These are phyloP conservation scores for Mycena belliarum DNA, from an alignment of 768 basidiomycete genomes.

Conservation along the genomic window DNA sequence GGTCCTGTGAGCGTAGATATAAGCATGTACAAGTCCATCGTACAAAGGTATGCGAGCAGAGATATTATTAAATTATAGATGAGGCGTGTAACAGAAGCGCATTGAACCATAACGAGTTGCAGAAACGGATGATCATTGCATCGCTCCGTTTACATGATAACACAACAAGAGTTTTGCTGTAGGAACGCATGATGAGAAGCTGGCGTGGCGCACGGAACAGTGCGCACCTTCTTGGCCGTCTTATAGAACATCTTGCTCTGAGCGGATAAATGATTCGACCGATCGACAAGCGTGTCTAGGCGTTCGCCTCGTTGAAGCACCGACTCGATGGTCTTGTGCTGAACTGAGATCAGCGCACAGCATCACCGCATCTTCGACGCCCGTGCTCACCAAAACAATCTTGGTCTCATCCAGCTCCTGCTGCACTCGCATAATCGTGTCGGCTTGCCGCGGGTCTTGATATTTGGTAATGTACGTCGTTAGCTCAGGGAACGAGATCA, in stretches of 20 bases:
- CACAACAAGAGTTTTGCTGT: slow-evolving; percentile 95
- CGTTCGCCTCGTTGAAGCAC: slow-evolving; percentile 96
- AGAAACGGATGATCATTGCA: slow-evolving; percentile 1
- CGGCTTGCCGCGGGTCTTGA: slow-evolving; percentile 95
- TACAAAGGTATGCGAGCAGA: slow-evolving; percentile 16
- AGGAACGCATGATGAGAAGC: slow-evolving; percentile 1
- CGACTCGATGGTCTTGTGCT: slow-evolving; percentile 99
- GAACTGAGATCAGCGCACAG: slow-evolving; percentile 2
- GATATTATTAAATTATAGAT: slow-evolving; percentile 17
- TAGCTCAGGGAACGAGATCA: slow-evolving; percentile 78
- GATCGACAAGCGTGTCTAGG: slow-evolving; percentile 92
- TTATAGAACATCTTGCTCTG: slow-evolving; percentile 99
- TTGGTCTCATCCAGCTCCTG: slow-evolving; percentile 99
- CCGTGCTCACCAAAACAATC: slow-evolving; percentile 81
- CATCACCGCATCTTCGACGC: neutral
- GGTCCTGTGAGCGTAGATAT: neutral
- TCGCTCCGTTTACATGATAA: slow-evolving; percentile 77
- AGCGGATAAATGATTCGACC: slow-evolving; percentile 82
- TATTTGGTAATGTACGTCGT: slow-evolving; percentile 84
- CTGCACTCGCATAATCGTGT: slow-evolving; percentile 98
- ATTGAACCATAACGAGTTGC: slow-evolving; percentile 2
- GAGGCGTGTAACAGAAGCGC: slow-evolving; percentile 12
- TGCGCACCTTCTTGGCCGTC: slow-evolving; percentile 94
- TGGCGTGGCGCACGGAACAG: neutral
- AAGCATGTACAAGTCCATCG: slow-evolving; percentile 5